Conservation (phyloP, 805 yeast species). For the Monosporozyma servazzii region DNA sequence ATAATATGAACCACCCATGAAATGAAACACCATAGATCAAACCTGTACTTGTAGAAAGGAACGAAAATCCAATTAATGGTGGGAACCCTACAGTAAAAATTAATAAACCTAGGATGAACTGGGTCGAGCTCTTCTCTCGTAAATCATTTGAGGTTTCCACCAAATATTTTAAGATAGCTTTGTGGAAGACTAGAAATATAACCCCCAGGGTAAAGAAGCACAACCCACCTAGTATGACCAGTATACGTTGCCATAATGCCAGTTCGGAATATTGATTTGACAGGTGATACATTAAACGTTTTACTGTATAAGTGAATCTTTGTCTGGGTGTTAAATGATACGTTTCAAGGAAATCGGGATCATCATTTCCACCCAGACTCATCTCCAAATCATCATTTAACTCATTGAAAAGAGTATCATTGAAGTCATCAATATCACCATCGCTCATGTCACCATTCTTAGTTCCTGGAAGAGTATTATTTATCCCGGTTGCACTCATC, state of each 20-base stretch:
- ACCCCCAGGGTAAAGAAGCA: conserved; percentile 12
- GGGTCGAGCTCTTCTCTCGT: conserved; percentile 33
- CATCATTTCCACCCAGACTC: conserved; percentile 9
- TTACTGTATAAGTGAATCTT: conserved; percentile 19
- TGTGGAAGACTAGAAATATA: conserved; percentile 20
- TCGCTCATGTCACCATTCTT: neutral
- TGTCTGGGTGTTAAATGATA: conserved; percentile 28
- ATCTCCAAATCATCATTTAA: conserved; percentile 9
- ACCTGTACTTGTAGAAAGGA: conserved; percentile 59
- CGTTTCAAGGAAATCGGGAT: conserved; percentile 26
- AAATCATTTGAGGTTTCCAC: conserved; percentile 40
- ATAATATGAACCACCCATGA: conserved; percentile 69
- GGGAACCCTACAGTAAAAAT: conserved; percentile 75
- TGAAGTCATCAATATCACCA: conserved; percentile 2
- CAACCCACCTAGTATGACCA: conserved; percentile 10
- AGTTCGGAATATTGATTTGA: conserved; percentile 12
- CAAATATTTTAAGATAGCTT: conserved; percentile 26
- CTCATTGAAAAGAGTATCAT: conserved; percentile 4
- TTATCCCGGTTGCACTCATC: neutral
- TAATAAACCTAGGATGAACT: conserved; percentile 39
- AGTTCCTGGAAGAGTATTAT: neutral
- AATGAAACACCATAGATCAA: conserved; percentile 70
- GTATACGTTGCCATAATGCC: conserved; percentile 18
- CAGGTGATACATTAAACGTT: conserved; percentile 8
- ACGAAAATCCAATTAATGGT: conserved; percentile 77